phyloP scores from a whole-genome alignment of 2,329 filamentous ascomycete genomes.

The Colletotrichum truncatum region DNA sequence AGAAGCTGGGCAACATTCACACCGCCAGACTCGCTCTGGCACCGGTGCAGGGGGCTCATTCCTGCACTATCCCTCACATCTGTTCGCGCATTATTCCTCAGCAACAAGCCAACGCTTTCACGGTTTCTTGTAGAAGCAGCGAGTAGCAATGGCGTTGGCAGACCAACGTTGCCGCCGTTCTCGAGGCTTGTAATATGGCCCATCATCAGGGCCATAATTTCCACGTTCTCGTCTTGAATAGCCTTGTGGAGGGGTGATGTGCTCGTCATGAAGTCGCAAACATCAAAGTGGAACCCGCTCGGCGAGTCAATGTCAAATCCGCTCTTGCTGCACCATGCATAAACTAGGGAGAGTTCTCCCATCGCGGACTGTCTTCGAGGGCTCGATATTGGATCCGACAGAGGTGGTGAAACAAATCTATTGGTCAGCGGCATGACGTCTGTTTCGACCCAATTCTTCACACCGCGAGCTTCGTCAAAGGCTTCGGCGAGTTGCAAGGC shows the following conservation, averaged over 20 bases:
- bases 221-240: constrained; percentile 34
- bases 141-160: constrained; percentile 38
- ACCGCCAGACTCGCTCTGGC: constrained; percentile 36
- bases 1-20: constrained; percentile 36
- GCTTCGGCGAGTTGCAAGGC: constrained; percentile 33
- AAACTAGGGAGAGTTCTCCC: constrained; percentile 30
- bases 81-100: constrained; percentile 35
- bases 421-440: background rate
- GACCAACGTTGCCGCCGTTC: constrained; percentile 30
- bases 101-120: constrained; percentile 36
- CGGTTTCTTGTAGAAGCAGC: constrained; percentile 42
- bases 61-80: constrained; percentile 36
- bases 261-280: constrained; percentile 30
- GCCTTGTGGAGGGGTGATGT: constrained; percentile 38
- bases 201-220: constrained; percentile 38
- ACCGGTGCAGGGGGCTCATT: constrained; percentile 38
- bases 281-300: constrained; percentile 36
- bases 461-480: constrained; percentile 38
- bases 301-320: constrained; percentile 36
- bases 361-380: constrained; percentile 6
- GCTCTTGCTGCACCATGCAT: constrained; percentile 38
- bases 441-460: constrained; percentile 35
- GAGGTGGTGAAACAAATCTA: constrained; percentile 2
- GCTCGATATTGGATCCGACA: background rate
- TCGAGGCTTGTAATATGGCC: constrained; percentile 33